Evolutionary conservation across 441 rosid species (phyloP), one percentile per base, ranked within the genome.

Genomic region (Kokia cookei): DNA sequence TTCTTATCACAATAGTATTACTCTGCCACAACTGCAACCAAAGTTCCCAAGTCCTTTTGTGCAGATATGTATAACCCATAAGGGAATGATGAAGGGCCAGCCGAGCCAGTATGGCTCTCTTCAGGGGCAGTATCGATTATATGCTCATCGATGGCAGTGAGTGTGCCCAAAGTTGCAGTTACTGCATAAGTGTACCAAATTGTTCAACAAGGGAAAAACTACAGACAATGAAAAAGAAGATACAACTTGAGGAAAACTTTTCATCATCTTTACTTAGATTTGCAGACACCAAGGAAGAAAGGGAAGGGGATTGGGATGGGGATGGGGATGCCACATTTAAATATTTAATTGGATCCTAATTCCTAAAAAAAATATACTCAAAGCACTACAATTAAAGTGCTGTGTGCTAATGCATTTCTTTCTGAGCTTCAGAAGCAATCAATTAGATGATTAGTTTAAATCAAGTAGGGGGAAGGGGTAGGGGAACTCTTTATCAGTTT

Each of bases 1-100:
- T 91, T 95, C 82, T 86, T 89, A 60, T 89, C 90, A 29, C 99
- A 97, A 68, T 77, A 90, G 65, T 90, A 91, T 42, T 93, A 91
- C 84, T 93, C 87, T 37, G 97, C 96, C 2, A 86, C 87, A 37
- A 95, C 98, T 85, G 93, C 99, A 76, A 95, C 89, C 80, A 93
- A 82, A 13, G 97, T 93, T 82, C 93, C 97, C 86, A 93, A 81
- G 80, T 93, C 96, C 82, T 89, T 93, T 8, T 93, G 78, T 4
- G 91, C 86, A 78, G 97, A 89, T 81, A 93, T 86, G 82, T 89
- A 92, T 76, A 96, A 76, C 0, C 93, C 77, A 79, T 90, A 93
- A 47, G 98, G 94, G 75, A 92, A 87, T 45, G 90, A 77, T 76
- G 77, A 74, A 81, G 85, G 75, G 68, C 82, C 85, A 12, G 73